Conservation (phyloP, 225 moss, liverwort and hornwort species). For the Marchantia paleacea region DNA sequence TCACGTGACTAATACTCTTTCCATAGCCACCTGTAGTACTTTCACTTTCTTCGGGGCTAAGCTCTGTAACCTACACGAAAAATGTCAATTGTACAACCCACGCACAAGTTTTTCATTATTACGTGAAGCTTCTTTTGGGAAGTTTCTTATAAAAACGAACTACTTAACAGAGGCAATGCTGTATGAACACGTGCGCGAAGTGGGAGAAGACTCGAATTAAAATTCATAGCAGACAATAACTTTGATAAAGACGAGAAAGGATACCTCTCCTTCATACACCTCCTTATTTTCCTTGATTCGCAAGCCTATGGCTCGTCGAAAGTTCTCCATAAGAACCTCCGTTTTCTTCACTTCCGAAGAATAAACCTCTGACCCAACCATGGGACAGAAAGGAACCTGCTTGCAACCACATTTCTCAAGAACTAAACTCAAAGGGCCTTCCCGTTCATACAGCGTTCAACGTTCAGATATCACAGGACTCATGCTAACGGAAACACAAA, state of each 20-base stretch:
- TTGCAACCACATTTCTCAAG: not conserved
- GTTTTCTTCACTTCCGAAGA: conserved; percentile 99
- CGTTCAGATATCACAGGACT: too few species aligned
- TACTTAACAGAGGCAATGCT: not conserved
- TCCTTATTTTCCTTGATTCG: conserved; percentile 98
- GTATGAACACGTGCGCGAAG: not conserved
- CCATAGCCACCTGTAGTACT: conserved; percentile 94
- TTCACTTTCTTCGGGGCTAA: conserved; percentile 84
- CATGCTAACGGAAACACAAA: too few species aligned
- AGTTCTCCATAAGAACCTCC: conserved; percentile 97
- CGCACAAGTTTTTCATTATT: too few species aligned
- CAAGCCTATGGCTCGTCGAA: conserved; percentile 86
- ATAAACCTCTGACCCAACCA: conserved; percentile 98
- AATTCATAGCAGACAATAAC: not conserved
- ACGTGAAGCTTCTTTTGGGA: not conserved
- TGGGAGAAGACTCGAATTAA: not conserved
- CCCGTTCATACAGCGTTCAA: too few species aligned
- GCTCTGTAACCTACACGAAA: conserved; percentile 72
- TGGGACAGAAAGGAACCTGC: conserved; percentile 95
- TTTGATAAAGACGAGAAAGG: not conserved
- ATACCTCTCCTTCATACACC: conserved; percentile 92
- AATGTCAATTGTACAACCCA: not conserved
- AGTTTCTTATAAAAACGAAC: not conserved
- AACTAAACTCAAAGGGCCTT: not conserved
- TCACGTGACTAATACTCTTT: conserved; percentile 95